Conservation (phyloP, 1,284 basidiomycete genomes). For the Lentinula novae-zelandiae region DNA sequence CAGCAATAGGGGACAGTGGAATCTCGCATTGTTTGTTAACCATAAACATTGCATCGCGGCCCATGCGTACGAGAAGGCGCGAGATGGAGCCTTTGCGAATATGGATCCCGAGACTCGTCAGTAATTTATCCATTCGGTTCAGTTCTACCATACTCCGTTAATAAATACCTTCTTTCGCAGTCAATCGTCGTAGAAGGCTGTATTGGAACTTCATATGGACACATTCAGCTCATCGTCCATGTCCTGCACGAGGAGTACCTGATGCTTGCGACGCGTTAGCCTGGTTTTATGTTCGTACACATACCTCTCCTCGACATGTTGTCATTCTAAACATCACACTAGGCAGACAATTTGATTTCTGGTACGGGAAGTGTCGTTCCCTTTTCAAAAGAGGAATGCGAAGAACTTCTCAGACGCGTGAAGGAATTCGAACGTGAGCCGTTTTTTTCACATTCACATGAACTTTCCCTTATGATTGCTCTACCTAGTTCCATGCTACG, state of each 20-base stretch:
- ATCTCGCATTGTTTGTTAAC: constrained; percentile 34
- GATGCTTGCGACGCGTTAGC: constrained; percentile 48
- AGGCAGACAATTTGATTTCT: constrained; percentile 47
- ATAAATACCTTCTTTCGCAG: constrained; percentile 22
- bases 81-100: constrained; percentile 21
- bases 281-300: constrained; percentile 41
- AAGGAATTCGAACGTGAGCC: constrained; percentile 28
- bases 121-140: constrained; percentile 5
- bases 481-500: constrained; percentile 26
- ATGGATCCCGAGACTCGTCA: constrained; percentile 26
- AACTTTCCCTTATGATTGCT: background rate
- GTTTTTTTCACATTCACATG: background rate
- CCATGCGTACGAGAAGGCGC: constrained; percentile 29
- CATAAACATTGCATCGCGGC: constrained; percentile 39
- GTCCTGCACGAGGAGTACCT: constrained; percentile 33
- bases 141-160: constrained; percentile 4
- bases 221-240: constrained; percentile 41
- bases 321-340: constrained; percentile 1
- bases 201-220: constrained; percentile 51
- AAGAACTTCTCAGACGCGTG: constrained; percentile 39
- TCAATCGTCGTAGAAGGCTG: constrained; percentile 39
- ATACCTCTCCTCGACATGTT: background rate
- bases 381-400: constrained; percentile 50
- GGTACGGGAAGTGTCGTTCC: constrained; percentile 39
- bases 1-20: constrained; percentile 15